Base-by-base conservation (phyloP, 1,139 yeast species). In the Pichia sp. region DNA sequence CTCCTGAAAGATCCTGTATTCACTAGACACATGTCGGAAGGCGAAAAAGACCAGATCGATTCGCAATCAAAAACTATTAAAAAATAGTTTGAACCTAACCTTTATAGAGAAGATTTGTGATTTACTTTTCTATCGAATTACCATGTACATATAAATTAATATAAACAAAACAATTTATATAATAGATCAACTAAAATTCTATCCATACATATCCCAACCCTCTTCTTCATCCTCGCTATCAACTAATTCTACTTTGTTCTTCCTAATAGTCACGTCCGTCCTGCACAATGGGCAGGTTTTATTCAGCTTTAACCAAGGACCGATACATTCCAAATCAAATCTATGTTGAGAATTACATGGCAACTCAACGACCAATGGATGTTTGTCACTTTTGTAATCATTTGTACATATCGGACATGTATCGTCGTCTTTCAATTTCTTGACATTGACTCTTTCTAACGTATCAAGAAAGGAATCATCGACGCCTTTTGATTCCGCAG, bases 201-300 rank as follows among this genome's bases (percentile, higher is more conserved):
- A 67, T 2, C 70, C 69, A 49, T 67, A 67, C 67, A 67, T 64
- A 32, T 88, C 95, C 66, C 79, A 87, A 47, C 49, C 57, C 5
- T 57, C 59, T 8, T 81, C 82, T 48, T 81, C 87, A 49, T 84
- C 93, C 45, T 82, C 85, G 56, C 84, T 89, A 46, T 80, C 78
- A 1, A 64, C 68, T 1, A 68, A 67, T 2, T 80, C 65, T 51
- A 74, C 79, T 46, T 72, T 52, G n/a, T 50, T 50, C 38, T 53
- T 51, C 13, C 46, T 53, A 8, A 47, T 30, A 49, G 79, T 69
- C 30, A 92, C 80, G 64, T 90, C 85, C 58, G 80, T 82, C 60
- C 98, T 75, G 67, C 98, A 92, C 66, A 92, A 71, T 0, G 98
- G 98, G 67, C 98, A 92, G 0, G 96, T 90, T 1, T 85, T 76